Conservation (phyloP, 225 moss, liverwort and hornwort species). For the Thuidium tamariscinum region DNA sequence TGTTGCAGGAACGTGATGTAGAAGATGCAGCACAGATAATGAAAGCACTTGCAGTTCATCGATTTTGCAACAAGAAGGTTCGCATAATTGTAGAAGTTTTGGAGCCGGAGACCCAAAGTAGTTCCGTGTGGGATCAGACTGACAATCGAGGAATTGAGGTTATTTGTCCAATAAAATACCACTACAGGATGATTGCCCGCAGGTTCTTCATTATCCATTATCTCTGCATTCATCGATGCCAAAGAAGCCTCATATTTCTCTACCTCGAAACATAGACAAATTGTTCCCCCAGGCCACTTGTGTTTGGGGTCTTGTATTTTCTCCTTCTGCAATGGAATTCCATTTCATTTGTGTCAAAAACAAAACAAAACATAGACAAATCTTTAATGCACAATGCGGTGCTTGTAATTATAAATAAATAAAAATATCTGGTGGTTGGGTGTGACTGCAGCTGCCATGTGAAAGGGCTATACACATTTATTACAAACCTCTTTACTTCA, state of each 20-base stretch:
- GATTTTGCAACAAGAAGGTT: conserved; percentile 43
- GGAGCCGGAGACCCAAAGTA: conserved; percentile 63
- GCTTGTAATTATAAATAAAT: background rate
- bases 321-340: too few relatives aligned
- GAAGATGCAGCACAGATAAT: conserved; percentile 92
- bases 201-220: conserved; percentile 27
- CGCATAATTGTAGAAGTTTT: conserved; percentile 84
- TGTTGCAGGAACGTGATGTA: conserved; percentile 43
- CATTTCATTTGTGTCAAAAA: too few relatives aligned
- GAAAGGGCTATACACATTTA: conserved; percentile 78
- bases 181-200: conserved; percentile 86
- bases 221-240: background rate
- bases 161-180: conserved; percentile 64
- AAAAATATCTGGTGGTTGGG: background rate
- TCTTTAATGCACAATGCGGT: background rate
- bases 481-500: conserved; percentile 88
- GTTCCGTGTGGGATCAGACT: conserved; percentile 73
- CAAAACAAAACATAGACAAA: background rate
- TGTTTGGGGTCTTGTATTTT: too few relatives aligned
- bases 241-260: background rate
- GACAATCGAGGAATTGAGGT: conserved; percentile 61
- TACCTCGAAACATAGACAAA: background rate
- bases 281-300: too few relatives aligned
- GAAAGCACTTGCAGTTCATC: conserved; percentile 84
- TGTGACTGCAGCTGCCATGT: conserved; percentile 64